Percentiles rank a stretch among this genome's conserved stretches.
Evolutionary conservation across 495 filamentous ascomycete species (phyloP).

Genomic region (Hypoxylon cercidicola): DNA sequence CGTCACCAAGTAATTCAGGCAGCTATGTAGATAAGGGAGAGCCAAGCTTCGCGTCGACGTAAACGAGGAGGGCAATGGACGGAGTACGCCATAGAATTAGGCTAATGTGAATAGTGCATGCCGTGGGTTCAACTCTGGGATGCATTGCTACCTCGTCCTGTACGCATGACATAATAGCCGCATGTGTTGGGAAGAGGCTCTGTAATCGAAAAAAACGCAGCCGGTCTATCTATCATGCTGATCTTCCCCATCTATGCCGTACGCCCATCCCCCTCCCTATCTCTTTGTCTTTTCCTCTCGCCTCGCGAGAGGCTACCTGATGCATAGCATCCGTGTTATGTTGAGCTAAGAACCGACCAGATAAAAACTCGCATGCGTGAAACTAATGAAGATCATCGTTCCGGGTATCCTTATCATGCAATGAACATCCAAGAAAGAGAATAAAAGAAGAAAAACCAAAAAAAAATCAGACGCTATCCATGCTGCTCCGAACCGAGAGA

Average conservation of each 20-base stretch:
- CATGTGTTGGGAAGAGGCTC: conserved; percentile 27
- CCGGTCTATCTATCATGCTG: conserved; percentile 9
- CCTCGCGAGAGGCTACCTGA: not conserved
- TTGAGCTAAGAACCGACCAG: not conserved
- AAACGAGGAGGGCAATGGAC: no score
- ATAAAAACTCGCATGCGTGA: not conserved
- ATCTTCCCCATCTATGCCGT: conserved; percentile 13
- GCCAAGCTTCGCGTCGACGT: no score
- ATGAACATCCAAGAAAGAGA: conserved; percentile 4
- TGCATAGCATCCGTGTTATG: not conserved
- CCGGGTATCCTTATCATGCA: conserved; percentile 40
- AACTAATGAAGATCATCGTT: conserved; percentile 26
- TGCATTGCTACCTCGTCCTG: not conserved
- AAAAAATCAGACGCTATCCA: conserved; percentile 17
- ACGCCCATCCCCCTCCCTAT: conserved; percentile 1
- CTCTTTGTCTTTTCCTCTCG: not conserved
- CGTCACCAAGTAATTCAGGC: no score
- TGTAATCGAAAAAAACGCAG: conserved; percentile 2
- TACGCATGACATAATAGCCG: conserved; percentile 8
- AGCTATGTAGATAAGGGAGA: no score
- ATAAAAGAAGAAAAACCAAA: conserved; percentile 5
- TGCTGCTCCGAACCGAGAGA: conserved; percentile 16
- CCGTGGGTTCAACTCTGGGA: not conserved
- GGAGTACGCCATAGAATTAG: no score
- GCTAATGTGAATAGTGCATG: no score